Conservation (phyloP, 1,284 basidiomycete species). For the Tremellales sp. region DNA sequence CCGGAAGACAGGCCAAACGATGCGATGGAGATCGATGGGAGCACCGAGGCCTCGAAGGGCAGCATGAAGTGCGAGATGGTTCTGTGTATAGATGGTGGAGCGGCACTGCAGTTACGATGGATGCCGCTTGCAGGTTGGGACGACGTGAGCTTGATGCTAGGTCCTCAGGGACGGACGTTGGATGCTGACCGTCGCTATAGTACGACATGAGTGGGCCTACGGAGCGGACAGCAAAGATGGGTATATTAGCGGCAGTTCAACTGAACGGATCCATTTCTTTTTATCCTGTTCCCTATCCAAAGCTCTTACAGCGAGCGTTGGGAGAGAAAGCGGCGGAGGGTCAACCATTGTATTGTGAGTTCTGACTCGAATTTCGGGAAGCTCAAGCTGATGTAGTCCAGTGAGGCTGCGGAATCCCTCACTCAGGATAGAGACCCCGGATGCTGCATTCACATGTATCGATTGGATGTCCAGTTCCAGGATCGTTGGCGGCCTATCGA, state of each 20-base stretch:
- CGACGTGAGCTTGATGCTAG: slow-evolving; percentile 32
- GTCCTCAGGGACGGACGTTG: background rate
- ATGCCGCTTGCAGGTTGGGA: slow-evolving; percentile 80
- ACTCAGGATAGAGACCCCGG: slow-evolving; percentile 65
- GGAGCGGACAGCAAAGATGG: slow-evolving; percentile 60
- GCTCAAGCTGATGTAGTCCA: slow-evolving; percentile 36
- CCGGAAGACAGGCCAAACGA: slow-evolving; percentile 3
- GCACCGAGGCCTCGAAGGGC: slow-evolving; percentile 6
- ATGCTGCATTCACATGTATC: slow-evolving; percentile 66
- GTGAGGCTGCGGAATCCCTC: slow-evolving; percentile 56
- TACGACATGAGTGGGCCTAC: slow-evolving; percentile 5
- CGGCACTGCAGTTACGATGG: slow-evolving; percentile 76
- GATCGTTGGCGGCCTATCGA: slow-evolving; percentile 72
- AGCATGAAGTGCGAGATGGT: slow-evolving; percentile 38
- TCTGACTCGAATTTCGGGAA: slow-evolving; percentile 20
- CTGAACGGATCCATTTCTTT: slow-evolving; percentile 75
- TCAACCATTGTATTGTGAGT: slow-evolving; percentile 32
- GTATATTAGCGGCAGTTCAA: slow-evolving; percentile 74
- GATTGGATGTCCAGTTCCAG: slow-evolving; percentile 83
- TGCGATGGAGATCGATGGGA: slow-evolving; percentile 5
- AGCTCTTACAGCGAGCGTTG: slow-evolving; percentile 18
- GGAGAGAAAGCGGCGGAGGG: slow-evolving; percentile 1
- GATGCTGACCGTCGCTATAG: slow-evolving; percentile 7
- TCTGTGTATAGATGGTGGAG: slow-evolving; percentile 69
- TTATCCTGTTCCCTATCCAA: slow-evolving; percentile 70